Evolutionary conservation across 192 early-diverging fungal genomes (phyloP).

Genomic region (Dissophora globulifera): DNA sequence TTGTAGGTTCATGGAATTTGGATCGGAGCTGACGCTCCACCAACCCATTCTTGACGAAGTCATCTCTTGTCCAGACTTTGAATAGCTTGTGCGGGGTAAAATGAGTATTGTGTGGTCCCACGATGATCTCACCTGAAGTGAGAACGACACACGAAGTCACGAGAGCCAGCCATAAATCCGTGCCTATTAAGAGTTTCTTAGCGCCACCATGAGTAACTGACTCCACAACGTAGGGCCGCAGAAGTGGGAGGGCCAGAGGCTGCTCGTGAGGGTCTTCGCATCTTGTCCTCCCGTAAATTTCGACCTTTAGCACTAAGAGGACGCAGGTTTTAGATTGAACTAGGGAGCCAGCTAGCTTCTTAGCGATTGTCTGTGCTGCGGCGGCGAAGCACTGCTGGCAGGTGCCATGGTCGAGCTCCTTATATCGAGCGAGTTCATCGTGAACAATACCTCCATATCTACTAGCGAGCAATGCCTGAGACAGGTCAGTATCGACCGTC

Average conservation of each 20-base stretch:
- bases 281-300: background rate
- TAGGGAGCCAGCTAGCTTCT: background rate
- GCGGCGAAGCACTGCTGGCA: background rate
- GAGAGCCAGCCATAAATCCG: background rate
- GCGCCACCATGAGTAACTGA: background rate
- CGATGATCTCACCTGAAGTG: background rate
- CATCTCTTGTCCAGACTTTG: background rate
- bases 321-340: constrained; percentile 2
- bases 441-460: background rate
- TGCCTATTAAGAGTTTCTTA: background rate
- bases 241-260: background rate
- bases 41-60: background rate
- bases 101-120: constrained; percentile 7
- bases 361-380: background rate
- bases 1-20: background rate
- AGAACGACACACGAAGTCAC: background rate
- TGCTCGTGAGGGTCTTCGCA: constrained; percentile 6
- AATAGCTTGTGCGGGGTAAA: background rate
- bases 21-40: constrained; percentile 9
- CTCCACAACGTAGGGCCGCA: background rate
- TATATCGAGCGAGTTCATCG: background rate
- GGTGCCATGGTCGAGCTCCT: background rate
- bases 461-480: background rate
- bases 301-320: background rate
- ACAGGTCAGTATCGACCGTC: background rate